Evolutionary conservation across 75 land plant genomes (phyloP).

Genomic region (Pinus albicaulis): DNA sequence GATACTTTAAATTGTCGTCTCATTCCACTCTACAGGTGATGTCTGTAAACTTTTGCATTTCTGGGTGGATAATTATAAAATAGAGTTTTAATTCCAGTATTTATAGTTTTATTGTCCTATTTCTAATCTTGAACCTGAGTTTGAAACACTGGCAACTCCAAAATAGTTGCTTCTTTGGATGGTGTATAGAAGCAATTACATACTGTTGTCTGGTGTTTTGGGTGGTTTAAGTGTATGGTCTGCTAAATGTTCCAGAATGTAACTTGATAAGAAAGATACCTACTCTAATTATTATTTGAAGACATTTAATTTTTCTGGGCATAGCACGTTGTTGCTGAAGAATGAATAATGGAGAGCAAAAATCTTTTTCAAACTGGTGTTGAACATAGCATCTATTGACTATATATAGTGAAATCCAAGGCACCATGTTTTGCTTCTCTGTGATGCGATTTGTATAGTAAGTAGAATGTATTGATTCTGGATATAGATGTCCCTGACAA

Average conservation of each 20-base stretch:
- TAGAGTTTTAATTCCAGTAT: neutral
- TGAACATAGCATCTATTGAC: neutral
- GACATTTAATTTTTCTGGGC: neutral
- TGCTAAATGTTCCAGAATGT: neutral
- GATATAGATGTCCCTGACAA: too few species aligned
- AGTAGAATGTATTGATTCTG: neutral
- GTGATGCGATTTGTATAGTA: neutral
- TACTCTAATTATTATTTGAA: neutral
- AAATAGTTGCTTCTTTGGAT: neutral
- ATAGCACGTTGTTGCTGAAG: too few species aligned
- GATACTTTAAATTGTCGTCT: constrained; percentile 85
- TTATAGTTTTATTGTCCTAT: neutral
- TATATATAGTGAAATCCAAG: neutral
- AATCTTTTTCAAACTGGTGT: neutral
- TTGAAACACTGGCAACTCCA: neutral
- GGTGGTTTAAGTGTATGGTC: neutral
- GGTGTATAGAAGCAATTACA: neutral
- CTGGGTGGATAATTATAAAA: neutral
- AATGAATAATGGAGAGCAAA: neutral
- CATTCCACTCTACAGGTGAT: constrained; percentile 85
- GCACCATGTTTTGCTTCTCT: neutral
- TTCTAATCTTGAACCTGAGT: neutral
- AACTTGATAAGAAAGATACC: neutral
- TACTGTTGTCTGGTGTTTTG: neutral
- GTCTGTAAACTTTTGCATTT: constrained; percentile 2